Base-by-base conservation (phyloP, 768 basidiomycete species). In the Mycena galopus region DNA sequence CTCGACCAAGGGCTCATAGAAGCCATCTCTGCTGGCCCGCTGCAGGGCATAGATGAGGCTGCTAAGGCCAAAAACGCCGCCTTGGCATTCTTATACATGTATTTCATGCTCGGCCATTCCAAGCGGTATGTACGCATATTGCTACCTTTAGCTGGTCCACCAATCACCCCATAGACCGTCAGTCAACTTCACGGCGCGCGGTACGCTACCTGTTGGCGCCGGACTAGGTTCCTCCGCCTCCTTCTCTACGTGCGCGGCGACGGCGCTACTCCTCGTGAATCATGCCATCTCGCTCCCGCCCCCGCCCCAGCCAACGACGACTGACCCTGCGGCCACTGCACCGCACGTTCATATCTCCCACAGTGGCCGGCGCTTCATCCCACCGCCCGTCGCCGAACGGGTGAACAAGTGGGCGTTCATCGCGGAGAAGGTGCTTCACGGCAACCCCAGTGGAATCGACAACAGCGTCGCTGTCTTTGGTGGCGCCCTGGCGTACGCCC, bases 161-260 rank as follows among this genome's bases (percentile, higher is more conserved):
- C 67, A 19, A 66, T 64, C 64, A 71, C 44, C 25, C 64, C 57
- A 39, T 73, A 96, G 96, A 67, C 93, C 92, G 12, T 87, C 92
- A 0, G 90, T 96, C 81, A 91, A 93, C 74, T 93, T 97, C 80
- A 87, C 91, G 27, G 89, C 92, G 44, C 95, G 97, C 56, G 92
- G 96, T 37, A 94, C 95, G 27, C 88, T 99, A 7, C 98, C 98
- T 32, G 92, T 99, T 68, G 94, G 95, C 10, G 98, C 98, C 19
- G 98, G 98, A 56, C 92, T 99, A 59, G 98, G 98, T 27, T 99
- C 97, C 16, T 98, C 96, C 25, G 98, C 98, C 9, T 96, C 98
- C 27, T 98, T 93, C 84, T 98, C 97, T 4, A 90, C 92, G 23
- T 98, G 97, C 79, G 84, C 93, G 55, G 91, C 96, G 12, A 92